Percentiles rank a stretch among this genome's conserved stretches.
Conservation (phyloP, 2,329 filamentous ascomycete genomes). For the Colletotrichum spaethianum region DNA sequence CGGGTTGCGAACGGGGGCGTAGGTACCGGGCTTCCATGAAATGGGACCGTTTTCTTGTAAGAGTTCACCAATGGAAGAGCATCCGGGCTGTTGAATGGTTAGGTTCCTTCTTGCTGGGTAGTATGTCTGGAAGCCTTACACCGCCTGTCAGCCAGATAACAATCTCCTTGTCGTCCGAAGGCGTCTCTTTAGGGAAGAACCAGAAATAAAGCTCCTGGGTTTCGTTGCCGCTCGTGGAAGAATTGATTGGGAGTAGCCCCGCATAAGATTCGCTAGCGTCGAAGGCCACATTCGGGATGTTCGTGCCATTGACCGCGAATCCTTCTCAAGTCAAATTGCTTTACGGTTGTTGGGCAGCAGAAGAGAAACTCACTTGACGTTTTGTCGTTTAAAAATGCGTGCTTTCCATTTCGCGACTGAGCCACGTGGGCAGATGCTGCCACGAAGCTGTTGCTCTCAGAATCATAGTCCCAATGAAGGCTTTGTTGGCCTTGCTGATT, state of each 20-base stretch:
- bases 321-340: constrained; percentile 54
- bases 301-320: constrained; percentile 74
- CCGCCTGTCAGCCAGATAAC: constrained; percentile 74
- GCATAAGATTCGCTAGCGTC: constrained; percentile 77
- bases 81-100: constrained; percentile 60
- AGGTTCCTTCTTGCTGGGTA: background rate
- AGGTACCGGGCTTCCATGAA: constrained; percentile 78
- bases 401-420: background rate
- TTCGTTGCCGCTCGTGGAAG: constrained; percentile 56
- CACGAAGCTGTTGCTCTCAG: background rate
- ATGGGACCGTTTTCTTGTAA: constrained; percentile 85
- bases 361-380: background rate
- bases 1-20: constrained; percentile 73
- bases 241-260: constrained; percentile 71
- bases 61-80: constrained; percentile 75
- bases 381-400: background rate
- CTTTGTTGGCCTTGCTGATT: background rate
- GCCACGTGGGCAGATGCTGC: background rate
- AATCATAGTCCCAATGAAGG: background rate
- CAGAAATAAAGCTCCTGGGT: constrained; percentile 70
- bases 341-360: background rate
- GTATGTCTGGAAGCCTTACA: constrained; percentile 45
- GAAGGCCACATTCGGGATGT: constrained; percentile 78
- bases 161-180: constrained; percentile 69
- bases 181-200: constrained; percentile 70